Evolutionary conservation across 768 basidiomycete species (phyloP), one percentile per base, ranked within the genome.

Genomic region (Coprinopsis marcescibilis): DNA sequence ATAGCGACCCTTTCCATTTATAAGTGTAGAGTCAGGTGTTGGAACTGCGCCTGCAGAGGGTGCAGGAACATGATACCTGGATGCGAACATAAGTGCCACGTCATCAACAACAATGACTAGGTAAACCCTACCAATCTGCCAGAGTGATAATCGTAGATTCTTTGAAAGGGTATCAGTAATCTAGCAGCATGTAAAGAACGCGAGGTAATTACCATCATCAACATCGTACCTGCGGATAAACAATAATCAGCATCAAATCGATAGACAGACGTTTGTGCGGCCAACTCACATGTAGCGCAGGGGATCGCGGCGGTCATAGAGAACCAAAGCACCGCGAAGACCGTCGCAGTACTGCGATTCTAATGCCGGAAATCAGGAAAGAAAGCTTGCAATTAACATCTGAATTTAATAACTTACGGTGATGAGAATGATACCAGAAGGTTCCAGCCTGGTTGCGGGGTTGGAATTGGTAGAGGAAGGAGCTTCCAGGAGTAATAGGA

Each of bases 1-100:
- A 40, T 60, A 69, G 1, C 74, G 69, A 8, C 73, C 75, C 17
- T 61, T 57, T 4, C 76, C 75, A 43, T 76, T 77, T 46, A 76
- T 74, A 23, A 76, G 57, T 0, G 70, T 68, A 2, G 67, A 50
- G 42, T 66, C 62, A 17, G 60, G 36, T 2, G 10, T 33, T 13
- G 58, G 50, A 24, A 51, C 39, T n/a, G 43, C 26, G 6, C 36
- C 36, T 13, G 27, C 50, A 33, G 52, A 43, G 12, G 45, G 50
- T 5, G 55, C 55, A 13, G 50, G 55, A 34, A 21, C 39, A 38
- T 63, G 64, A 39, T 62, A 65, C 63, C 63, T 64, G 32, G 55
- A 53, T 26, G n/a, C n/a, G n/a, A n/a, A n/a, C 44, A 15, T 21
- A 37, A n/a, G 30, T 15, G 15, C 20, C 25, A 19, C 24, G 17